These are phyloP conservation scores for Solanum raphanifolium DNA, from an alignment of 257 asterid species.

Conservation along the genomic window DNA sequence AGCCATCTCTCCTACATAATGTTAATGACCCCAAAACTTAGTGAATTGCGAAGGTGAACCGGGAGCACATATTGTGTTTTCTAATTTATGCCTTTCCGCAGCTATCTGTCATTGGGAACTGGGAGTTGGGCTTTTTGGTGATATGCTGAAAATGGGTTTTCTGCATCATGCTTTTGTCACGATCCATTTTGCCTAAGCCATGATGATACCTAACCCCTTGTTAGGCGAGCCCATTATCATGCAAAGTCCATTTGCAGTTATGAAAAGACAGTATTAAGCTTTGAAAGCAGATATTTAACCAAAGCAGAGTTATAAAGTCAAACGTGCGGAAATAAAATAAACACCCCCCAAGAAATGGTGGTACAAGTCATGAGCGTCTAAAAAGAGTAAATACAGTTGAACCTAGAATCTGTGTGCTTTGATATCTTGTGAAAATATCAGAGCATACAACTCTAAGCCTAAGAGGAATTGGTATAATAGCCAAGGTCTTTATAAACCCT, in stretches of 20 bases:
- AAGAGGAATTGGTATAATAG: neutral
- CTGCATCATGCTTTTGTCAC: neutral
- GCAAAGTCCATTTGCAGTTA: neutral
- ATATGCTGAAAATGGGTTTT: neutral
- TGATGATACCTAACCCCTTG: neutral
- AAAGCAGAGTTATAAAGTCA: neutral
- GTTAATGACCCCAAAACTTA: neutral
- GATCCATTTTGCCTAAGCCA: neutral
- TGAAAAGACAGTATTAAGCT: neutral
- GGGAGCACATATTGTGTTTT: neutral
- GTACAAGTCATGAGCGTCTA: neutral
- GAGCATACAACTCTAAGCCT: neutral
- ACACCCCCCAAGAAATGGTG: neutral
- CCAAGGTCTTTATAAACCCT: neutral
- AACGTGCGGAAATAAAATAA: neutral
- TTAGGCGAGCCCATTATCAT: neutral
- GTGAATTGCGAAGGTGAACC: neutral
- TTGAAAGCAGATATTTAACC: neutral
- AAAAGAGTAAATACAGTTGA: neutral
- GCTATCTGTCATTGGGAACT: neutral
- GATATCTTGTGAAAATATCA: neutral
- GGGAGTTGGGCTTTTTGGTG: neutral
- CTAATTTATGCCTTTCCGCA: neutral
- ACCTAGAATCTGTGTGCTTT: neutral
- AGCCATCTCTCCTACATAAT: neutral